A percentile compares a stretch with the other conserved stretches of the same genome.
Conservation (phyloP, 306 rosid species). For the Geum urbanum region DNA sequence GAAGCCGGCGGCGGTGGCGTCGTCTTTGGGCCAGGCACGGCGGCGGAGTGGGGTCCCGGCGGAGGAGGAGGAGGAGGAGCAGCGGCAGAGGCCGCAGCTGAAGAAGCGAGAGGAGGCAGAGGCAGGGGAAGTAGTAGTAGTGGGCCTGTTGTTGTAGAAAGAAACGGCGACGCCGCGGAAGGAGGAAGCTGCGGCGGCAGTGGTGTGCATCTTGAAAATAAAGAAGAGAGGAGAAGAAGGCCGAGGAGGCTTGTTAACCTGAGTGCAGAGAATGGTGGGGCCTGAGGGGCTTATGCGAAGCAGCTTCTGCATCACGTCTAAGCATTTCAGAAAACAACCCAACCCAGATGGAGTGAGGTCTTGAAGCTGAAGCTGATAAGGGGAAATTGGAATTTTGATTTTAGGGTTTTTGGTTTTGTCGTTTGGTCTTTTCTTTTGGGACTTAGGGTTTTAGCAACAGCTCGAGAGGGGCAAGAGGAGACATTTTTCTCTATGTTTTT, state of each 20-base stretch:
- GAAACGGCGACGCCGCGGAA: constrained; percentile 10
- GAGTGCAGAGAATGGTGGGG: constrained; percentile 43
- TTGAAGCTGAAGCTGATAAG: background rate
- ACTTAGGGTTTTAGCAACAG: too few species aligned
- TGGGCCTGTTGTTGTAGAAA: constrained; percentile 18
- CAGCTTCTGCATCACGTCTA: constrained; percentile 65
- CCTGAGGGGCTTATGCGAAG: constrained; percentile 44
- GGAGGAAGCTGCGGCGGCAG: constrained; percentile 26
- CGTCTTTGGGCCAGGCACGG: constrained; percentile 46
- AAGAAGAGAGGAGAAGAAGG: constrained; percentile 6
- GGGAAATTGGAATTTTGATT: constrained; percentile 1
- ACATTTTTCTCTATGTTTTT: too few species aligned
- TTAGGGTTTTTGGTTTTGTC: background rate
- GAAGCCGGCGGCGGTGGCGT: constrained; percentile 24
- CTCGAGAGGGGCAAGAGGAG: too few species aligned
- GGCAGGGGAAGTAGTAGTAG: background rate
- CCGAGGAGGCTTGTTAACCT: constrained; percentile 25
- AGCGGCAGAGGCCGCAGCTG: constrained; percentile 31
- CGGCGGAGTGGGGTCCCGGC: constrained; percentile 23
- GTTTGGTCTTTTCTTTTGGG: background rate
- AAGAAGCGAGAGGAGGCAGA: constrained; percentile 20
- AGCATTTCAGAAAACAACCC: constrained; percentile 45
- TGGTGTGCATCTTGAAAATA: constrained; percentile 31
- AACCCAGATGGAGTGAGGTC: constrained; percentile 9
- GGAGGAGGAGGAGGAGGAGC: constrained; percentile 27